Base-by-base conservation (phyloP, 306 rosid species). In the Lablab purpureus region DNA sequence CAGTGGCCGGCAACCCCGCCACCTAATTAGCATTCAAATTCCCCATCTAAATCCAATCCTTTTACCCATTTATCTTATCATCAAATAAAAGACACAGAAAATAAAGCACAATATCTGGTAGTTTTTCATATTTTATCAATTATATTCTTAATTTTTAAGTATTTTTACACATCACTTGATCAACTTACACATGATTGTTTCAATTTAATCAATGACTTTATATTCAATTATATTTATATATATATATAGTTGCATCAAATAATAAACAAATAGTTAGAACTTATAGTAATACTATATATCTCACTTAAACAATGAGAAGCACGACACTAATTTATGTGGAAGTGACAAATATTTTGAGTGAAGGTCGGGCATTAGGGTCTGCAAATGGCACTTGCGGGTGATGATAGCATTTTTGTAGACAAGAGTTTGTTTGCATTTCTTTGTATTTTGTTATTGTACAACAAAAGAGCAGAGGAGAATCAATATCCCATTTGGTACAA, bases 1-100 rank as follows among this genome's bases (percentile, higher is more conserved):
- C 80, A 80, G 67, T 80, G 76, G 88, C 85, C 77, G 83, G 83
- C 71, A 85, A 7, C 46, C 34, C 32, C 78, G 70, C 83, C 86
- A 46, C 76, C 76, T 46, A 77, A 2, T 51, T 21, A 43, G 11
- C 79, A 72, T 81, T 69, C 50, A 46, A 28, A 47, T 54, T 11
- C 2, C 50, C 13, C 64, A 66, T 59, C 49, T 58, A 72, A 73
- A 59, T 66, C 80, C 74, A 67, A 81, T 67, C 11, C 15, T 6
- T 46, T 34, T 52, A 9, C 13, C 7, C 27, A 18, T 52, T 52
- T 55, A 21, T 10, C 62, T 52, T 55, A 21, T 10, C 62, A 54
- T 54, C 11, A 21, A 10, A 21, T 18, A 6, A 18, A 17, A n/a
- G 18, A 17, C n/a, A 49, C 8, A 49, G 6, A 49, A 5, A 17